phyloP scores from a whole-genome alignment of 2,329 filamentous ascomycete genomes.

The Trichoderma pleuroti region DNA sequence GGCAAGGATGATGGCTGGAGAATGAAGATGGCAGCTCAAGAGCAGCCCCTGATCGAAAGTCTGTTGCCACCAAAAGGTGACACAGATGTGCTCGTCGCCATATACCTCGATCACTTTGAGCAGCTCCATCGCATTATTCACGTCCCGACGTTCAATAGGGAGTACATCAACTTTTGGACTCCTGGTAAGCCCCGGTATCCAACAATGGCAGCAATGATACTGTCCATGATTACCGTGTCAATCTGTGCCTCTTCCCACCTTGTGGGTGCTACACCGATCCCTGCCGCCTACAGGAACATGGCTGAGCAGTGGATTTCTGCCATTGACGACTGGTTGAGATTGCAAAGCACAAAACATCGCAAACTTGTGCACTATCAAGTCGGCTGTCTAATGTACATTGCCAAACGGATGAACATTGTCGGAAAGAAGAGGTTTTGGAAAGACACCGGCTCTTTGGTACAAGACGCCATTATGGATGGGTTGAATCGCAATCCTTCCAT shows the following conservation, averaged over 20 bases:
- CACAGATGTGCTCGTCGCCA: constrained; percentile 1
- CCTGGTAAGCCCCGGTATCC: background rate
- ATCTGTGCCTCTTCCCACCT: background rate
- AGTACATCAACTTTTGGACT: constrained; percentile 9
- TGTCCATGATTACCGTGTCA: background rate
- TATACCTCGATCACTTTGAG: constrained; percentile 1
- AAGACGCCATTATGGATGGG: constrained; percentile 2
- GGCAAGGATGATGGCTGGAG: background rate
- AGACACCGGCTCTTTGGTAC: background rate
- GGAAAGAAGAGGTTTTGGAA: constrained; percentile 12
- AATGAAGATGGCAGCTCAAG: background rate
- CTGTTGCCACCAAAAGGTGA: constrained; percentile 1
- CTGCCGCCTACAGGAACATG: background rate
- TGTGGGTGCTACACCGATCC: background rate
- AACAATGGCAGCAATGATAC: constrained; percentile 6
- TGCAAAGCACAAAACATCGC: constrained; percentile 11
- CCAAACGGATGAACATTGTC: constrained; percentile 2
- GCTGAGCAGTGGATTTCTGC: background rate
- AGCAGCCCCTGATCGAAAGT: background rate
- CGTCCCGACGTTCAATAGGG: background rate
- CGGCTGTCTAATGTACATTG: background rate
- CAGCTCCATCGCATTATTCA: constrained; percentile 6
- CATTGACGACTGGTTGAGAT: background rate
- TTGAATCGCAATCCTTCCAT: background rate
- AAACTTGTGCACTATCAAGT: constrained; percentile 12